phyloP scores from a whole-genome alignment of 805 yeast species.

The Wickerhamiella kurtzmanii region DNA sequence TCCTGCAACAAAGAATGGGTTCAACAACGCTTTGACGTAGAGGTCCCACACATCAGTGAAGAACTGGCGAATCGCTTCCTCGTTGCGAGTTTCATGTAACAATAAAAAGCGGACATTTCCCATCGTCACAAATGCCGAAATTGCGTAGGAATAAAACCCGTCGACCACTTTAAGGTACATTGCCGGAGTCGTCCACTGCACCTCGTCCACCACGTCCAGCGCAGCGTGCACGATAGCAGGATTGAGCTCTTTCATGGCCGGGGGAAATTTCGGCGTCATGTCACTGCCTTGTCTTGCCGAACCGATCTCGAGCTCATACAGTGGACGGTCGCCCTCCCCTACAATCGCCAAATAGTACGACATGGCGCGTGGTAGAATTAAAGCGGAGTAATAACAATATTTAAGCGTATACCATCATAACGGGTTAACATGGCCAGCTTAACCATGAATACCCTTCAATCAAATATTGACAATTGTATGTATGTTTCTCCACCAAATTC shows the following conservation, averaged over 20 bases:
- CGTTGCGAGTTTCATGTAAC: slow-evolving; percentile 49
- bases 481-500: too few species aligned
- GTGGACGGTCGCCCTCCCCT: slow-evolving; percentile 73
- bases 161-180: slow-evolving; percentile 69
- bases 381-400: too few species aligned
- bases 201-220: slow-evolving; percentile 79
- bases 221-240: slow-evolving; percentile 86
- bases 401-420: too few species aligned
- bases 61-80: slow-evolving; percentile 68
- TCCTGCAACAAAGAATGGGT: slow-evolving; percentile 72
- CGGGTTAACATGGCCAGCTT: too few species aligned
- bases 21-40: slow-evolving; percentile 70
- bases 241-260: slow-evolving; percentile 60
- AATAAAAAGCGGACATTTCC: slow-evolving; percentile 75
- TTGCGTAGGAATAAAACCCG: slow-evolving; percentile 64
- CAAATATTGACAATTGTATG: too few species aligned
- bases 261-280: slow-evolving; percentile 49
- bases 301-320: slow-evolving; percentile 79
- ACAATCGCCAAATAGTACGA: slow-evolving; percentile 83
- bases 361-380: too few species aligned
- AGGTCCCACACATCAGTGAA: slow-evolving; percentile 76
- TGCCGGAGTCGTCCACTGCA: slow-evolving; percentile 61
- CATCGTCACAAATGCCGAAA: slow-evolving; percentile 80
- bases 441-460: too few species aligned
- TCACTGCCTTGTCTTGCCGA: slow-evolving; percentile 54